Conservation (phyloP, 441 rosid species). For the Pelargonium australe region DNA sequence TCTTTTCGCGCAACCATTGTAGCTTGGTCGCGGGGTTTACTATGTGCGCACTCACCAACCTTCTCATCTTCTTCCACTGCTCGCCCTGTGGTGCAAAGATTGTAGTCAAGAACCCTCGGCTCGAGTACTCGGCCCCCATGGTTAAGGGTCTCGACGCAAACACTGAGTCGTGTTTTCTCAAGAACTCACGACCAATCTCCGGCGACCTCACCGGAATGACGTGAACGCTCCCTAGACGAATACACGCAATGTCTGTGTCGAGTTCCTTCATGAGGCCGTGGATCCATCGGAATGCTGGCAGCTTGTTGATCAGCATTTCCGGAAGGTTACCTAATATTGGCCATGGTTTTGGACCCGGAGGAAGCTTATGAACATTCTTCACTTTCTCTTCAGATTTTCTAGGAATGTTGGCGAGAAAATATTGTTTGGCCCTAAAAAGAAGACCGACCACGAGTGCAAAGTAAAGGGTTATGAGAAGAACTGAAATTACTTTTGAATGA, state of each 20-base stretch:
- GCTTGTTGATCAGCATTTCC: constrained; percentile 22
- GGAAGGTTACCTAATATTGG: constrained; percentile 46
- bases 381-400: too few species aligned
- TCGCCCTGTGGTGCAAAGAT: constrained; percentile 30
- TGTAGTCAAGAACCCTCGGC: constrained; percentile 32
- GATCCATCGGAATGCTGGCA: constrained; percentile 42
- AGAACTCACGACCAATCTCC: constrained; percentile 29
- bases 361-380: constrained; percentile 19
- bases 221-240: constrained; percentile 33
- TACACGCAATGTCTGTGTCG: constrained; percentile 37
- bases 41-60: constrained; percentile 18
- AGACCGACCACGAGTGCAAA: too few species aligned
- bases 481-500: too few species aligned
- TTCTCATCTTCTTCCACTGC: constrained; percentile 58
- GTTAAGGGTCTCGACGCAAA: constrained; percentile 36
- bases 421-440: too few species aligned
- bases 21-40: constrained; percentile 25
- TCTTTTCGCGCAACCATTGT: constrained; percentile 20
- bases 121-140: constrained; percentile 18
- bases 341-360: constrained; percentile 55
- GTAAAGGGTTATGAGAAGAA: too few species aligned
- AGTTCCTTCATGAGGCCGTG: constrained; percentile 34
- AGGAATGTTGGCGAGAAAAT: too few species aligned
- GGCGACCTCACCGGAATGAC: constrained; percentile 42
- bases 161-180: constrained; percentile 35